Evolutionary conservation across 169 alveolate genomes (phyloP).

Genomic region (Plasmodium yoelii): DNA sequence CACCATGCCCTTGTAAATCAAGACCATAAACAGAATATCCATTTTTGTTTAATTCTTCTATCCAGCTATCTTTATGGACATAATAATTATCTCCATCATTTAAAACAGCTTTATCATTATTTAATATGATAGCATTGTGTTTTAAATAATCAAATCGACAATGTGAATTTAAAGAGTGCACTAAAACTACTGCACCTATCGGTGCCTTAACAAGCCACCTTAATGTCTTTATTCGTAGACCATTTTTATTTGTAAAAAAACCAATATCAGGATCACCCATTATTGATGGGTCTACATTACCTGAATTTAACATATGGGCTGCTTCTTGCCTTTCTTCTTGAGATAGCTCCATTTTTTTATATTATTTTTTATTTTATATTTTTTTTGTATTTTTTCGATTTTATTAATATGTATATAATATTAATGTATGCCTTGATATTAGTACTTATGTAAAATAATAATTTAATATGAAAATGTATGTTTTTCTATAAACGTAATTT

Average conservation of each 20-base stretch:
- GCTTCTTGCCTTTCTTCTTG: too few relatives aligned
- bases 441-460: too few relatives aligned
- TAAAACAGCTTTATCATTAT: conserved; percentile 26
- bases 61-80: conserved; percentile 17
- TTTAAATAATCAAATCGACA: conserved; percentile 55
- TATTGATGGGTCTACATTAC: neutral
- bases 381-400: too few relatives aligned
- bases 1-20: conserved; percentile 30
- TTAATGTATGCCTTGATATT: too few relatives aligned
- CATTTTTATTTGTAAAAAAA: conserved; percentile 35
- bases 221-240: conserved; percentile 52
- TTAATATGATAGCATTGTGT: neutral
- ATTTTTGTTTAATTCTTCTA: conserved; percentile 7
- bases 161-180: conserved; percentile 73
- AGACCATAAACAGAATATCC: conserved; percentile 28
- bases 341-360: too few relatives aligned
- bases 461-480: too few relatives aligned
- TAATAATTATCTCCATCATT: conserved; percentile 8
- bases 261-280: conserved; percentile 14
- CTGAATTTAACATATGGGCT: too few relatives aligned
- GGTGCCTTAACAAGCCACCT: conserved; percentile 27
- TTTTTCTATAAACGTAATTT: too few relatives aligned
- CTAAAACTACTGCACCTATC: conserved; percentile 44
- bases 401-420: too few relatives aligned
- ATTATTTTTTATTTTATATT: too few relatives aligned